Base-by-base conservation (phyloP, 768 basidiomycete genomes). In the Favolaschia claudopus region DNA sequence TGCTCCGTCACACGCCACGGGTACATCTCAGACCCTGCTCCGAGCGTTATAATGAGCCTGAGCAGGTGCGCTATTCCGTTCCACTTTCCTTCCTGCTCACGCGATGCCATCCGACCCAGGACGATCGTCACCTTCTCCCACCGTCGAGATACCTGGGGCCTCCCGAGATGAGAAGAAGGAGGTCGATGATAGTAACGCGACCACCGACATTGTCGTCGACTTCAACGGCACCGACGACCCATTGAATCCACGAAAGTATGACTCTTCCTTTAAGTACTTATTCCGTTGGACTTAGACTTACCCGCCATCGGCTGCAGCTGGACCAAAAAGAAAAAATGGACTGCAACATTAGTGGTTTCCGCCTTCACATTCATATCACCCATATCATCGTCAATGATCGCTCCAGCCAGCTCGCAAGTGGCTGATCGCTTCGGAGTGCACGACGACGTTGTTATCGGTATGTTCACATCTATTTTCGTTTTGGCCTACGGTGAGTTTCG, bases 361-460 rank as follows among this genome's bases (percentile, higher is more conserved):
- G 77, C 78, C 0, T 91, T 88, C 67, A 86, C 89, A 0, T 89
- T 89, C 68, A 87, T 89, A 28, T 79, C 77, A 8, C 87, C 89
- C 0, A 76, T 91, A 1, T 85, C 89, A 0, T 92, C 91, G 3
- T 83, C 89, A 2, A 91, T 90, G 85, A 74, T 91, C 2, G 87
- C 91, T 0, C 89, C 89, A 0, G 89, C 89, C 0, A 73, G 78
- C 0, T 58, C 62, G 9, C 78, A 84, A 49, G 62, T 92, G 1
- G 85, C 77, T 7, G 55, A 68, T 2, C 70, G 84, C 20, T 86
- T 91, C 58, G 77, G 82, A 1, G 79, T 91, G 20, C 84, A 79
- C 12, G 85, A 67, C 63, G 55, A 62, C 1, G 79, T 75, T 0
- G 50, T 85, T 5, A 72, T 83, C 20, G 83, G 83, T 1, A 81